Evolutionary conservation across 345 rosid species (phyloP).

Genomic region (Barbarea vulgaris): DNA sequence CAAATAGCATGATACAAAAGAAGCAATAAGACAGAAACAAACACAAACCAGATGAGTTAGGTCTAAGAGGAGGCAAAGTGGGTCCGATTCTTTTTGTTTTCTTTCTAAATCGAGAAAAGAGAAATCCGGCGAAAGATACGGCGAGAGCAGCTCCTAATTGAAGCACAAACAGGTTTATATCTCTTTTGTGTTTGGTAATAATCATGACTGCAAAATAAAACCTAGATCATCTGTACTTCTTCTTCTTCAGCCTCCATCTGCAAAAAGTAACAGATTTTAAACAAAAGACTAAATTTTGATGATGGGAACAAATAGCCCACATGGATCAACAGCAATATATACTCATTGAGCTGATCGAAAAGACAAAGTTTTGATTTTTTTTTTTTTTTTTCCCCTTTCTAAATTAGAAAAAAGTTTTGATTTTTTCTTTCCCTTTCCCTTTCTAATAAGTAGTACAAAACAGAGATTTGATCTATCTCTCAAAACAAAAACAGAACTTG

Average conservation of each 20-base stretch:
- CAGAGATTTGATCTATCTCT: background rate
- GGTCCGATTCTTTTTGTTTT: conserved; percentile 42
- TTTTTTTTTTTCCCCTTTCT: background rate
- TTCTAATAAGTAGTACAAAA: background rate
- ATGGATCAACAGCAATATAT: background rate
- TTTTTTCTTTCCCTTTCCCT: background rate
- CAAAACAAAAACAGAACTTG: conserved; percentile 13
- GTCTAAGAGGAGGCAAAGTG: conserved; percentile 39
- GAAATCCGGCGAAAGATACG: conserved; percentile 72
- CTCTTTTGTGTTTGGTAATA: conserved; percentile 49
- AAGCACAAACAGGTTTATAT: conserved; percentile 55
- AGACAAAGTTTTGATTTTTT: conserved; percentile 2
- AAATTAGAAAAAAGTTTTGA: background rate
- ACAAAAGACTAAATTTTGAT: conserved; percentile 7
- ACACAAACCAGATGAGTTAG: conserved; percentile 30
- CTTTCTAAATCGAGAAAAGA: conserved; percentile 56
- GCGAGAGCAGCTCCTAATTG: conserved; percentile 72
- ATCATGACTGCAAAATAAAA: conserved; percentile 23
- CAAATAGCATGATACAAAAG: background rate
- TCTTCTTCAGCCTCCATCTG: conserved; percentile 17
- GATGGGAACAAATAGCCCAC: conserved; percentile 17
- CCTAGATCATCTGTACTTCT: background rate
- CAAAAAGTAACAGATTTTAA: conserved; percentile 3
- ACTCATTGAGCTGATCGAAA: background rate
- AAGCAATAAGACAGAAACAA: conserved; percentile 6